Percentiles rank a stretch among this genome's conserved stretches.
These are phyloP conservation scores for Neurospora intermedia DNA, from an alignment of 495 filamentous ascomycete genomes.

Conservation along the genomic window DNA sequence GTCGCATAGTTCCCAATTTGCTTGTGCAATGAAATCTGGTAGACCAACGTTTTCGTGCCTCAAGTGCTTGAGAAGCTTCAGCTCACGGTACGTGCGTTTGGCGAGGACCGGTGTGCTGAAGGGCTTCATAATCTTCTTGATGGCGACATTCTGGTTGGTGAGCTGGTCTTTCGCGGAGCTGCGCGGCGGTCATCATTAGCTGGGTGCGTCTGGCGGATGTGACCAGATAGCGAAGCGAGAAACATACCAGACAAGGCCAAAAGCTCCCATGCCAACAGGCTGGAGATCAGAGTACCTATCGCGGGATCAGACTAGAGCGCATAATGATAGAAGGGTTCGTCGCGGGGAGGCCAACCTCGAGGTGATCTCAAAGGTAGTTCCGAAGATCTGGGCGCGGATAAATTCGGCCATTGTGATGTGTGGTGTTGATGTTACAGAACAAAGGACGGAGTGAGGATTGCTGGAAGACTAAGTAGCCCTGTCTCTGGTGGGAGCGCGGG, in stretches of 20 bases:
- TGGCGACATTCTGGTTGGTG: slow-evolving; percentile 85
- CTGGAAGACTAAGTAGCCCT: background rate
- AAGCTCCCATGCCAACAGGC: slow-evolving; percentile 97
- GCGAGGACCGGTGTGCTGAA: slow-evolving; percentile 97
- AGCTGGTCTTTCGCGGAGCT: slow-evolving; percentile 97
- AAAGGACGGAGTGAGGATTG: background rate
- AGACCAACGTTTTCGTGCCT: slow-evolving; percentile 84
- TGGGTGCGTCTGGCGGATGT: background rate
- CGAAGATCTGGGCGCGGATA: slow-evolving; percentile 97
- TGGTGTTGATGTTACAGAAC: slow-evolving; percentile 7
- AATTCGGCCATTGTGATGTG: slow-evolving; percentile 78
- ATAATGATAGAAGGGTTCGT: slow-evolving; percentile 2
- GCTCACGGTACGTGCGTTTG: slow-evolving; percentile 92
- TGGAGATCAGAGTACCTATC: slow-evolving; percentile 91
- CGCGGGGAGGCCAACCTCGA: slow-evolving; percentile 60
- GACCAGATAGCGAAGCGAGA: background rate
- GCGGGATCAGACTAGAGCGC: slow-evolving; percentile 11
- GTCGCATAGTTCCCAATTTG: slow-evolving; percentile 1
- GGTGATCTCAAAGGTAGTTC: slow-evolving; percentile 98
- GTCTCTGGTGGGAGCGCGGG: background rate
- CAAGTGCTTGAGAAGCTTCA: slow-evolving; percentile 95
- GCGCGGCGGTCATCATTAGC: slow-evolving; percentile 16
- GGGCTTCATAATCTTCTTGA: slow-evolving; percentile 99
- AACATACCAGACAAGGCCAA: slow-evolving; percentile 90
- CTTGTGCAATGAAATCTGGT: background rate